A percentile compares a stretch with the other conserved stretches of the same genome.
Conservation (phyloP, 148 eudicot species). For the Drosera capensis region DNA sequence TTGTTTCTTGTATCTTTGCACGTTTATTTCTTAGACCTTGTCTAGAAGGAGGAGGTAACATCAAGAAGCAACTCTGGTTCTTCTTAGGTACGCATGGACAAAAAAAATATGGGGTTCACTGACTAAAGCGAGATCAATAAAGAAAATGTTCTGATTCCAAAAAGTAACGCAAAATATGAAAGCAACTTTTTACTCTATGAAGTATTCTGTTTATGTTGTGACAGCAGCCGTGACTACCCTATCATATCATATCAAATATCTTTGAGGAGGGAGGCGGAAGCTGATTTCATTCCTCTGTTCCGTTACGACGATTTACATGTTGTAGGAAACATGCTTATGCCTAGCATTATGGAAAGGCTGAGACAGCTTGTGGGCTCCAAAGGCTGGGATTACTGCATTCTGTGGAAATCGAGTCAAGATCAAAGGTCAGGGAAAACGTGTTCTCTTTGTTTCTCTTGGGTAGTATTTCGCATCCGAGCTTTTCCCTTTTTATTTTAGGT, state of each 20-base stretch:
- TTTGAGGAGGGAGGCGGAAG: too few relatives aligned
- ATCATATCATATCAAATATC: too few relatives aligned
- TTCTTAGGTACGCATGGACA: not conserved
- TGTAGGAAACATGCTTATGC: slow-evolving; percentile 29
- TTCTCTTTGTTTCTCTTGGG: not conserved
- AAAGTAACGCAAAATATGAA: not conserved
- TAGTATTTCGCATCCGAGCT: not conserved
- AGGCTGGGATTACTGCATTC: slow-evolving; percentile 71
- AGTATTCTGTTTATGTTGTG: too few relatives aligned
- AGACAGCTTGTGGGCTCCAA: slow-evolving; percentile 48
- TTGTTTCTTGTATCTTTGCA: slow-evolving; percentile 9
- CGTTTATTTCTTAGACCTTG: slow-evolving; percentile 8
- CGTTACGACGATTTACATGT: too few relatives aligned
- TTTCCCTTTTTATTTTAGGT: slow-evolving; percentile 23
- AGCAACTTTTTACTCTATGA: not conserved
- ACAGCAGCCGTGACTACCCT: too few relatives aligned
- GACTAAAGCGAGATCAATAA: too few relatives aligned
- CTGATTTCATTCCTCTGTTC: too few relatives aligned
- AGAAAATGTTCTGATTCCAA: not conserved
- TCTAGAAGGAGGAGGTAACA: slow-evolving; percentile 7
- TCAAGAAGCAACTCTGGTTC: not conserved
- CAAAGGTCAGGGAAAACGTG: slow-evolving; percentile 49
- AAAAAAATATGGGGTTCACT: too few relatives aligned
- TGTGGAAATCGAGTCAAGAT: slow-evolving; percentile 80
- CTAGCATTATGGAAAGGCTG: slow-evolving; percentile 40